Evolutionary conservation across 495 filamentous ascomycete genomes (phyloP).

Genomic region (Neurospora africana): DNA sequence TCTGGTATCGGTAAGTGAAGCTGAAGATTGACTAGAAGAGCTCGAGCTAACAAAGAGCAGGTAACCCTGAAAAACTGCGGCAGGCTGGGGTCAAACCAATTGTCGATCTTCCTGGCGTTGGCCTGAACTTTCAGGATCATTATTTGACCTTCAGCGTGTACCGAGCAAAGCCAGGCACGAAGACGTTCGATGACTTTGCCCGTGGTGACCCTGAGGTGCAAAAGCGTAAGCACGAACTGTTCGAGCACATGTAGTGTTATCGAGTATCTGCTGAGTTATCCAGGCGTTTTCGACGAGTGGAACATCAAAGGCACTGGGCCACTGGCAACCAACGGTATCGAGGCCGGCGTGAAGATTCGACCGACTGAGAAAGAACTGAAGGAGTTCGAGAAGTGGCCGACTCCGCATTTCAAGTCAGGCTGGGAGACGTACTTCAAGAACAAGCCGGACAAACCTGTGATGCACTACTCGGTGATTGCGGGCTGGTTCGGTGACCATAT

Average conservation of each 20-base stretch:
- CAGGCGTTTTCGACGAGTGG: slow-evolving; percentile 61
- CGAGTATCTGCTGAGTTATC: not conserved
- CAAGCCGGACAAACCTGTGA: slow-evolving; percentile 78
- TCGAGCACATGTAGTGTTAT: not conserved
- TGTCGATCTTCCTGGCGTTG: slow-evolving; percentile 71
- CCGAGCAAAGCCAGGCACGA: slow-evolving; percentile 65
- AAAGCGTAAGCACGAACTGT: slow-evolving; percentile 30
- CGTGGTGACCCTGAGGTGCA: slow-evolving; percentile 62
- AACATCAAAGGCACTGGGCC: slow-evolving; percentile 69
- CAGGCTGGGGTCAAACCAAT: slow-evolving; percentile 59
- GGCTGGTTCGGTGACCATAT: slow-evolving; percentile 63
- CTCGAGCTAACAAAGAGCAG: not conserved
- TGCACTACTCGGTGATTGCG: slow-evolving; percentile 66
- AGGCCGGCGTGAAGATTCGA: slow-evolving; percentile 71
- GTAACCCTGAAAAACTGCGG: slow-evolving; percentile 63
- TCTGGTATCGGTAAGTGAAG: slow-evolving; percentile 43
- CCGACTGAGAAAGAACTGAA: slow-evolving; percentile 60
- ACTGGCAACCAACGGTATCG: slow-evolving; percentile 75
- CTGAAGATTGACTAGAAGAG: not conserved
- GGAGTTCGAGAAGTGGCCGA: slow-evolving; percentile 55
- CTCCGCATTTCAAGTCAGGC: slow-evolving; percentile 54
- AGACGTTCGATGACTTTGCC: slow-evolving; percentile 74
- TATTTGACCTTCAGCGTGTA: slow-evolving; percentile 71
- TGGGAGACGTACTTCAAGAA: slow-evolving; percentile 80
- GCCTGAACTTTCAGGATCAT: slow-evolving; percentile 77